Base-by-base conservation (phyloP, 768 basidiomycete species). In the Collybiopsis luxurians region DNA sequence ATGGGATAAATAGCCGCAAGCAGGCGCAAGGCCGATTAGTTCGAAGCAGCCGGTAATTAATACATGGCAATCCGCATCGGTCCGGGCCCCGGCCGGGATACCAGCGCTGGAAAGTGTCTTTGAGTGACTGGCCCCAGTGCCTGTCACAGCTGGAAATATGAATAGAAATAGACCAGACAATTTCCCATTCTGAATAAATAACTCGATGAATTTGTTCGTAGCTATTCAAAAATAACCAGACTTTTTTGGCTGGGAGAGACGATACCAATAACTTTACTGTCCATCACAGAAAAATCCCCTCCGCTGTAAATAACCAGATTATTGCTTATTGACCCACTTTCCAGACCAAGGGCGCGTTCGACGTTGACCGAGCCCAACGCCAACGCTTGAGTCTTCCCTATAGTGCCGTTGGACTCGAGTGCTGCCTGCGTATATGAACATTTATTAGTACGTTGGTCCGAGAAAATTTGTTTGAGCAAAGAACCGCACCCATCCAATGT, bases 401-500 rank as follows among this genome's bases (percentile, higher is more conserved):
- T 75, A 23, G 64, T 64, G 2, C 81, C 81, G 42, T 71, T 67
- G 2, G 71, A 65, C 28, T 71, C 73, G 2, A 72, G 50, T n/a
- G 68, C 65, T 4, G 59, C 73, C 76, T 75, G n/a, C n/a, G 36
- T 19, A 44, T 26, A 51, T 24, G 15, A n/a, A 52, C 19, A 34
- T 15, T 17, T 19, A 17, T 21, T 17, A 50, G 39, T 49, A n/a
- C 19, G 50, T 4, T n/a, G n/a, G 15, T 6, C 40, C 7, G 6
- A 42, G 6, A 42, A 42, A 5, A n/a, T 6, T 42, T 7, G 5
- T 15, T 17, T 5, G 53, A 34, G 40, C 13, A 47, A 36, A 40
- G 34, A 55, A 43, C 12, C 68, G 70, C 60, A 81, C 83, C 82
- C 82, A 81, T 34, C 73, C 80, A 2, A 78, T 58, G 19, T 93